Percentiles rank a stretch among this genome's conserved stretches.
Evolutionary conservation across 305 asterid genomes (phyloP).

Genomic region (Withania somnifera): DNA sequence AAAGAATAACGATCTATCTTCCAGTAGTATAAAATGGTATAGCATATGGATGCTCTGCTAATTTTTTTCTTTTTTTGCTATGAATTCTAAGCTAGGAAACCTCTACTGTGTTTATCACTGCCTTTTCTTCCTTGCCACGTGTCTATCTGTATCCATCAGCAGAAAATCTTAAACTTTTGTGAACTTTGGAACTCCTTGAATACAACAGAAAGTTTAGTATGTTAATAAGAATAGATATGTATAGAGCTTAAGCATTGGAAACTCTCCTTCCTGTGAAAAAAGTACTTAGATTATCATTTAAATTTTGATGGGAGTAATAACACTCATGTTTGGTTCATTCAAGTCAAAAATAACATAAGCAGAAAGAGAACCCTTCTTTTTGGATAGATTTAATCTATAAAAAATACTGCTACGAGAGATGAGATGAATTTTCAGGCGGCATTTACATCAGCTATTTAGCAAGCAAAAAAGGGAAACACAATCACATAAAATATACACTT

Average conservation of each 20-base stretch:
- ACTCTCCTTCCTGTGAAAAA: background rate
- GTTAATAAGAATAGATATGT: background rate
- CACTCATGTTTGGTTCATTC: background rate
- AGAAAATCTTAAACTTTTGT: background rate
- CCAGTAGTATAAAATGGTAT: background rate
- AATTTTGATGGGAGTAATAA: background rate
- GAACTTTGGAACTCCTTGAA: background rate
- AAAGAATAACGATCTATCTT: background rate
- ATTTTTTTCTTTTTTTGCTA: background rate
- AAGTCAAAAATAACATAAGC: background rate
- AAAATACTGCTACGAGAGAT: no score
- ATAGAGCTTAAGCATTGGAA: background rate
- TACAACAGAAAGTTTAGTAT: background rate
- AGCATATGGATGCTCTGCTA: background rate
- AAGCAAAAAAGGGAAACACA: no score
- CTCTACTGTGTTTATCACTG: background rate
- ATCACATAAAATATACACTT: no score
- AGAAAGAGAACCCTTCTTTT: background rate
- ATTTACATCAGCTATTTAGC: no score
- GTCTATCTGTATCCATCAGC: background rate
- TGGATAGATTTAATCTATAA: background rate
- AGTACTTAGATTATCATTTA: background rate
- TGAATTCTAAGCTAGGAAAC: background rate
- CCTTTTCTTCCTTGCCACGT: background rate
- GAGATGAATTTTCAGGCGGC: no score